Base-by-base conservation (phyloP, 306 rosid species). In the Lablab purpureus region DNA sequence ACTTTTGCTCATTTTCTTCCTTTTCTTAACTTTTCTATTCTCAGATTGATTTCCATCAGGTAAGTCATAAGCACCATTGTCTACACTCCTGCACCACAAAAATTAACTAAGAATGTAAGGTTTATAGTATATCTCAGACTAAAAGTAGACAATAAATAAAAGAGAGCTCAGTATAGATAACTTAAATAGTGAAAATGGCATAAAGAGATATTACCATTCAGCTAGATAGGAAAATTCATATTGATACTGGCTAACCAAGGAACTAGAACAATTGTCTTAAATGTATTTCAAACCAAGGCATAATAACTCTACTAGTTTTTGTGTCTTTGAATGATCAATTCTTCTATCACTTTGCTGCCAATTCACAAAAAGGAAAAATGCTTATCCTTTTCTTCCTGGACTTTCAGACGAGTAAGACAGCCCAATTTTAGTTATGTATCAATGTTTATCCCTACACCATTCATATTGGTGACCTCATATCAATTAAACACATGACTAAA, bases 1-100 rank as follows among this genome's bases (percentile, higher is more conserved):
- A 60, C 80, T 82, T 83, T 82, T 92, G 54, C 77, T 85, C 77
- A 81, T 90, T 74, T 87, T 92, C 87, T 85, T 94, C 85, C 76
- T 90, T 77, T 79, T 90, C 80, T 84, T 88, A 73, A 67, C 67
- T 69, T 86, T 85, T 77, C 77, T 87, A 36, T 76, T 86, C 58
- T 58, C 81, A 18, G 85, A 77, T 50, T 80, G 85, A 67, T 78
- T 81, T 81, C 73, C 87, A 79, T 76, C 81, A 69, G 86, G 75
- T 36, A 68, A 17, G 73, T 78, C 84, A 73, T 45, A 65, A 73
- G 84, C 75, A 25, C 27, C 41, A 11, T 52, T 11, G 27, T 77
- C 82, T 32, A 25, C 83, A 67, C 60, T 77, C 80, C 94, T 93
- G 89, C 62, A 17, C 69, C 81, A 32, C 75, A 78, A 80, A 50